Base-by-base conservation (phyloP, 805 yeast species). In the Ogataea pilisensis region DNA sequence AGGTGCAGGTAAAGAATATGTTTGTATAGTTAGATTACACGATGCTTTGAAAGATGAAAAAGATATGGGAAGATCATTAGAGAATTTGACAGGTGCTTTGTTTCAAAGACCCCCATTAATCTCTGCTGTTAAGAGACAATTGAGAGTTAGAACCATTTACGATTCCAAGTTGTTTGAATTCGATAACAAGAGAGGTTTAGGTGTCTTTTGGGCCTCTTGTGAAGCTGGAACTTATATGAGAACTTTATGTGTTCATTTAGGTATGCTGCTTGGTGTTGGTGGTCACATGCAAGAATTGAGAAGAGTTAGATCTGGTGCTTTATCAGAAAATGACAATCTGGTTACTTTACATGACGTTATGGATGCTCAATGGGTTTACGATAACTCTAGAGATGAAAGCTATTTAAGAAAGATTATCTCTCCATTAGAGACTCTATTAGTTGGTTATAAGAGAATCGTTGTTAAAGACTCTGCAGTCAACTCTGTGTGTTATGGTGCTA, bases 171-270 rank as follows among this genome's bases (percentile, higher is more conserved):
- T 93, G 64, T 80, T 93, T 58, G 99, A 93, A 70, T 93, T 93
- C 61, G 99, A 90, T 71, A 85, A 89, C 69, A 90, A 93, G 70
- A 84, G 98, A 69, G 91, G 93, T 57, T 76, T 93, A 48, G 95
- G 95, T 72, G 98, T 93, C 27, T 93, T 93, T 74, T 93, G 99
- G 99, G 99, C 98, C 45, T 85, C 95, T 31, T 93, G 99, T 78
- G 99, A 93, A 75, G 99, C 99, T 47, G 99, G 99, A 71, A 93
- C 99, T 46, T 93, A 93, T 72, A 93, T 93, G 96, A 85, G 99
- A 78, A 93, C 99, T 37, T 73, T 93, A 57, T 93, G 99, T 83
- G 99, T 93, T 43, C 99, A 93, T 69, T 73, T 93, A 60, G 99
- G 99, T 72, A 90, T 93, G 96, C 76, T 93, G 45, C 76, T 93